A percentile compares a stretch with the other conserved stretches of the same genome.
These are phyloP conservation scores for Auricularia cornea DNA, from an alignment of 768 basidiomycete species.

Conservation along the genomic window DNA sequence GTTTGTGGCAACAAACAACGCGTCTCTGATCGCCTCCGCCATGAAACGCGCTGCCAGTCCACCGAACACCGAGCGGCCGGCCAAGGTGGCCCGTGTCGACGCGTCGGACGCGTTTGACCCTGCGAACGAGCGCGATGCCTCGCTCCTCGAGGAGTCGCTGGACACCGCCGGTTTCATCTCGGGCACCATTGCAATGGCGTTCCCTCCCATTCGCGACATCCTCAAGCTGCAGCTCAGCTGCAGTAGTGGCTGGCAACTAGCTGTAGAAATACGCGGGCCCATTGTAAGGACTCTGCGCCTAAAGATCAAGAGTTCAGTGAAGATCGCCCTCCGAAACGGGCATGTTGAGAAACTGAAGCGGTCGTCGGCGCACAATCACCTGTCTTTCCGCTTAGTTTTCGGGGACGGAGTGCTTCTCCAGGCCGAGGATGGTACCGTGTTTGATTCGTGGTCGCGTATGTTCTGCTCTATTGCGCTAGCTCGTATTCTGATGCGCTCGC, in stretches of 20 bases:
- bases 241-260: not conserved
- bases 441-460: not conserved
- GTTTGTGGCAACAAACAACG: not conserved
- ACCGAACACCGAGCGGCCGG: not conserved
- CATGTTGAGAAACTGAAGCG: not conserved
- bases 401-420: not conserved
- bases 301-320: not conserved
- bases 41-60: conserved; percentile 3
- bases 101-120: not conserved
- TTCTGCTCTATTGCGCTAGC: not conserved
- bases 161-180: not conserved
- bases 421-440: not conserved
- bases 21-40: not conserved
- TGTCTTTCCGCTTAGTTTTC: not conserved
- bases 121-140: not conserved
- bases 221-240: not conserved
- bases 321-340: not conserved
- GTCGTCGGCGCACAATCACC: not conserved
- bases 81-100: not conserved
- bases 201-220: not conserved
- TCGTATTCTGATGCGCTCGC: not conserved
- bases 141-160: not conserved
- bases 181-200: not conserved
- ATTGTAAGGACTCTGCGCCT: not conserved
- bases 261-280: not conserved